Base-by-base conservation (phyloP, 208 protist species). In the Trypanosoma congolense region DNA sequence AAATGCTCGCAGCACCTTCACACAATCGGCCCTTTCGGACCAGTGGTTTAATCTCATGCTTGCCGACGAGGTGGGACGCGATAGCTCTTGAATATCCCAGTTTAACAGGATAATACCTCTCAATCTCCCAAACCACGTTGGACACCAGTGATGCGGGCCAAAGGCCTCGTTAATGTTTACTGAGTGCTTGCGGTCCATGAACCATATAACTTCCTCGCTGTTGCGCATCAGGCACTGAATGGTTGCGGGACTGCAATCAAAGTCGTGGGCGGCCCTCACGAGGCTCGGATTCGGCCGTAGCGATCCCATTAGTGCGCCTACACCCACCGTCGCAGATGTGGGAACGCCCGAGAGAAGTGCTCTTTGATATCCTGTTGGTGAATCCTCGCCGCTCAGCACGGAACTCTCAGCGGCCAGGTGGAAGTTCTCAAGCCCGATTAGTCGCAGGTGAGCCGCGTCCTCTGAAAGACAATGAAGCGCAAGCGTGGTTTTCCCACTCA, bases 401-500 rank as follows among this genome's bases (percentile, higher is more conserved):
- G 46, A 33, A 5, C 54, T 54, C 25, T 68, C 72, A 8, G 56
- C 24, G 22, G 64, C 65, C 33, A 90, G 8, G 21, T 82, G 69
- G 52, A 82, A 73, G 52, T 77, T 56, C 45, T 90, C 78, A 8
- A 69, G 47, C 9, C 78, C 83, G 4, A 77, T 75, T 14, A 90
- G 49, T 29, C 31, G 53, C 43, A 84, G 36, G n/a, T 70, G 46
- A 14, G 57, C 28, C 24, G 47, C 45, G 1, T 66, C 35, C 8
- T 5, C 22, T 16, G 71, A 58, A 4, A 85, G 59, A 43, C 74
- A 81, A 65, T 90, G 83, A n/a, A 90, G 62, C 16, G 83, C 83
- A 19, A 90, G 70, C 1, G 83, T 90, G 0, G 83, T 90, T 65
- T 90, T 90, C 3, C 83, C 83, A 46, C 70, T 73, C 38, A 30